These are phyloP conservation scores for Chernovozyma aurita DNA, from an alignment of 1,139 yeast genomes.

Conservation along the genomic window DNA sequence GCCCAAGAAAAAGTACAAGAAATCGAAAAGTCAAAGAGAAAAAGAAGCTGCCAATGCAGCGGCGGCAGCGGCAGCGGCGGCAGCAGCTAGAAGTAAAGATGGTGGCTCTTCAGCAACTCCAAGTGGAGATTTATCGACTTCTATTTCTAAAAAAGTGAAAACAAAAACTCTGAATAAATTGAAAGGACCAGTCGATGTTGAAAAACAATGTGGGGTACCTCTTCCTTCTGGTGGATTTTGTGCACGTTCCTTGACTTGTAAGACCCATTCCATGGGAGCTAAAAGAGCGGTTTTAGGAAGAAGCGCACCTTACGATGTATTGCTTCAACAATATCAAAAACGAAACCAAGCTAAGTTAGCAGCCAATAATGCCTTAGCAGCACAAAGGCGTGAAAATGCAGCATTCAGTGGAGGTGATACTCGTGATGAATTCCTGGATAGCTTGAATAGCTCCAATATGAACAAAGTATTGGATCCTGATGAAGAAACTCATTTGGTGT, in stretches of 20 bases:
- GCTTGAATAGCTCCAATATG: constrained; percentile 16
- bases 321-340: constrained; percentile 85
- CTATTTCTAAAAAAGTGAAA: constrained; percentile 29
- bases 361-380: constrained; percentile 70
- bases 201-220: constrained; percentile 94
- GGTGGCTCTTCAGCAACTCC: background rate
- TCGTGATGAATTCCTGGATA: constrained; percentile 17
- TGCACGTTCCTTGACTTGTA: constrained; percentile 92
- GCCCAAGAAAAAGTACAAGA: constrained; percentile 45
- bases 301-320: constrained; percentile 84
- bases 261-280: constrained; percentile 98
- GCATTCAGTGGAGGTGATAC: constrained; percentile 31
- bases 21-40: constrained; percentile 41
- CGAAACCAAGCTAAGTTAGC: constrained; percentile 89
- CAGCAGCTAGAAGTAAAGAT: constrained; percentile 8
- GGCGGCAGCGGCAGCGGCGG: constrained; percentile 40
- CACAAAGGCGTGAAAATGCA: constrained; percentile 44
- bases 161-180: constrained; percentile 53
- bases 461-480: constrained; percentile 57
- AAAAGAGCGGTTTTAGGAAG: constrained; percentile 93
- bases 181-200: constrained; percentile 88
- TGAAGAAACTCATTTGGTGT: constrained; percentile 88
- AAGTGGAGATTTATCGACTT: background rate
- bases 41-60: constrained; percentile 47
- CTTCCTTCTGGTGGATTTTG: constrained; percentile 89